These are phyloP conservation scores for Nicotiana benthamiana DNA, from an alignment of 257 asterid genomes.

Conservation along the genomic window DNA sequence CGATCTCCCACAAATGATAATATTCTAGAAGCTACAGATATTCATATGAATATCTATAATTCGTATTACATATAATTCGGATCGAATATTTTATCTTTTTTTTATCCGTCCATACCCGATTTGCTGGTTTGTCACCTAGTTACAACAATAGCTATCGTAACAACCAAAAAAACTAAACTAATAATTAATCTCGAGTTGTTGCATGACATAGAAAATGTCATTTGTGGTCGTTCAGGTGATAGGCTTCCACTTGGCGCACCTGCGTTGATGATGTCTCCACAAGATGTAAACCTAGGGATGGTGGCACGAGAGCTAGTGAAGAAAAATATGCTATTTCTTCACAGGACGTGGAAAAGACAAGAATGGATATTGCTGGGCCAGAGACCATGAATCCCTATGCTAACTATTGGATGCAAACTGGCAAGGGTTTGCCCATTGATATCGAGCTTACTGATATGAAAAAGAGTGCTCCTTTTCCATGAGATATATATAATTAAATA, in stretches of 20 bases:
- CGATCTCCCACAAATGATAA: too few species aligned
- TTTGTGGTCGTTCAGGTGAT: constrained; percentile 36
- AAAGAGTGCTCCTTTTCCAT: constrained; percentile 25
- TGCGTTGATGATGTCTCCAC: constrained; percentile 73
- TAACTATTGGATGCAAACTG: constrained; percentile 71
- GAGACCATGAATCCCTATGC: constrained; percentile 62
- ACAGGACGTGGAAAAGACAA: constrained; percentile 23
- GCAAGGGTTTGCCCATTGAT: constrained; percentile 47
- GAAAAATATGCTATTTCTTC: constrained; percentile 44
- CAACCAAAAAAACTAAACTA: not conserved
- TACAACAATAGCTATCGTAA: too few species aligned
- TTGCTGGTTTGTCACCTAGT: too few species aligned
- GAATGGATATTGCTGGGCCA: constrained; percentile 48
- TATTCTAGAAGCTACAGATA: too few species aligned
- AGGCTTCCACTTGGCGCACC: constrained; percentile 64
- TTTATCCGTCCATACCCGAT: too few species aligned
- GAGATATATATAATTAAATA: too few species aligned
- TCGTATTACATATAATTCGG: too few species aligned
- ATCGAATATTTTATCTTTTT: too few species aligned
- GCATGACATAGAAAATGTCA: not conserved
- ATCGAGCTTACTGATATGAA: constrained; percentile 42
- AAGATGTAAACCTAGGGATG: constrained; percentile 37
- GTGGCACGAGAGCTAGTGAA: constrained; percentile 33
- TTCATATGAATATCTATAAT: too few species aligned
- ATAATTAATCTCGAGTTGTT: not conserved